phyloP scores from a whole-genome alignment of 2,329 filamentous ascomycete genomes.

The Epichloe gansuensis region DNA sequence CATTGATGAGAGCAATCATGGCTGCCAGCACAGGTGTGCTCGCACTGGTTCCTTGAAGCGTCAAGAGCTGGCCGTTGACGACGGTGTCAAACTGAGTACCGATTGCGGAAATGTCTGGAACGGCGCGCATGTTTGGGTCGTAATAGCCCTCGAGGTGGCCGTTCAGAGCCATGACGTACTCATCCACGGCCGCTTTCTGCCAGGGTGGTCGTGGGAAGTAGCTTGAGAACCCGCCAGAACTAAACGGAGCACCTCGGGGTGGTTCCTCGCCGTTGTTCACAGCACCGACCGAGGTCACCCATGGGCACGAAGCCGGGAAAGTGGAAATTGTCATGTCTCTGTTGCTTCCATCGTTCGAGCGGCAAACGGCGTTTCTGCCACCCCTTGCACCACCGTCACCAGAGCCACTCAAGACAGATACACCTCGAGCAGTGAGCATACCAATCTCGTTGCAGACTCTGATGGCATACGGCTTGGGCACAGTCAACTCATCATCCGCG shows the following conservation, averaged over 20 bases:
- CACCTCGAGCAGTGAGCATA: slow-evolving; percentile 38
- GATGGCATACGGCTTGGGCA: slow-evolving; percentile 37
- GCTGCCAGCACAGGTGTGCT: slow-evolving; percentile 41
- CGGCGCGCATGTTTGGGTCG: slow-evolving; percentile 31
- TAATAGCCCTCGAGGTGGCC: slow-evolving; percentile 31
- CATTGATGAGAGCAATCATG: slow-evolving; percentile 42
- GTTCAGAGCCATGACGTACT: slow-evolving; percentile 28
- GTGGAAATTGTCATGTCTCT: slow-evolving; percentile 42
- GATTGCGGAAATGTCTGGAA: slow-evolving; percentile 41
- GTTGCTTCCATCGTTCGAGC: slow-evolving; percentile 44
- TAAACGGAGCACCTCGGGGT: slow-evolving; percentile 31
- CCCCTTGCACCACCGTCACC: slow-evolving; percentile 38
- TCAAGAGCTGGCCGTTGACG: slow-evolving; percentile 14
- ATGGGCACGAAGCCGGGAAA: slow-evolving; percentile 57
- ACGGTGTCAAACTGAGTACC: slow-evolving; percentile 41
- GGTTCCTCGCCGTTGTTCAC: slow-evolving; percentile 28
- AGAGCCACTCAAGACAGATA: slow-evolving; percentile 35
- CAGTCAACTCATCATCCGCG: slow-evolving; percentile 43
- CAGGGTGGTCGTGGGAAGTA: slow-evolving; percentile 33
- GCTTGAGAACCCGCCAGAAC: slow-evolving; percentile 39
- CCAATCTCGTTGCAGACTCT: slow-evolving; percentile 41
- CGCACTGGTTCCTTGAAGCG: slow-evolving; percentile 34
- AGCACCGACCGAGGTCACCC: slow-evolving; percentile 53
- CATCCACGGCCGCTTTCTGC: slow-evolving; percentile 28
- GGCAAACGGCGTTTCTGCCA: slow-evolving; percentile 36